These are phyloP conservation scores for Escovopsis sp. DNA, from an alignment of 2,329 filamentous ascomycete genomes.

Conservation along the genomic window DNA sequence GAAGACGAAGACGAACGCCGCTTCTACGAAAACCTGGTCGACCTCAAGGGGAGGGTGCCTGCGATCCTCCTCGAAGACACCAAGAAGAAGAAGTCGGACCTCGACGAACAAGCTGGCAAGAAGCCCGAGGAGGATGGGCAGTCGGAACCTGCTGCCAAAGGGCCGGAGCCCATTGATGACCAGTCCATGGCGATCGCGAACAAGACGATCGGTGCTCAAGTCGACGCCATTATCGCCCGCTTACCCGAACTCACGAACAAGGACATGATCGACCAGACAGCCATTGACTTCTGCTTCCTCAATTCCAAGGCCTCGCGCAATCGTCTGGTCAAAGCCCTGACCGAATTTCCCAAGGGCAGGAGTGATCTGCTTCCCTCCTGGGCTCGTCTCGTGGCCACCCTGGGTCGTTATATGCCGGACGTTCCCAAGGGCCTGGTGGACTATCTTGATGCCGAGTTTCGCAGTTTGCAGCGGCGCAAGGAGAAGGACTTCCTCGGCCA, in stretches of 20 bases:
- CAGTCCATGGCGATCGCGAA: slow-evolving; percentile 90
- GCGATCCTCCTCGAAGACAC: slow-evolving; percentile 83
- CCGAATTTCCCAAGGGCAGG: slow-evolving; percentile 87
- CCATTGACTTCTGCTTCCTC: slow-evolving; percentile 93
- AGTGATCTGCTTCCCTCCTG: slow-evolving; percentile 83
- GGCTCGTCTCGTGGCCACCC: slow-evolving; percentile 80
- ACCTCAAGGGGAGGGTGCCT: slow-evolving; percentile 90
- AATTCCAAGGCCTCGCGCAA: slow-evolving; percentile 98
- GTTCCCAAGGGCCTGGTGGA: slow-evolving; percentile 82
- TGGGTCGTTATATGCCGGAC: slow-evolving; percentile 88
- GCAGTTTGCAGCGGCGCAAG: slow-evolving; percentile 89
- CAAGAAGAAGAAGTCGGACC: slow-evolving; percentile 68
- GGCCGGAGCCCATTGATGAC: slow-evolving; percentile 49
- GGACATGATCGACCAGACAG: slow-evolving; percentile 79
- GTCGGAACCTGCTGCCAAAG: slow-evolving; percentile 25
- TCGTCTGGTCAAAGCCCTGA: slow-evolving; percentile 77
- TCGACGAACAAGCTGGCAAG: slow-evolving; percentile 70
- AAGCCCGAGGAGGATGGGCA: slow-evolving; percentile 45
- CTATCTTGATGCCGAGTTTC: slow-evolving; percentile 91
- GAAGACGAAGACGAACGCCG: slow-evolving; percentile 95
- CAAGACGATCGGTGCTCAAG: slow-evolving; percentile 93
- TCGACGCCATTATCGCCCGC: slow-evolving; percentile 74
- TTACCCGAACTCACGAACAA: slow-evolving; percentile 88
- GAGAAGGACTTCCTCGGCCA: slow-evolving; percentile 95
- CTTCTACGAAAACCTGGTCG: slow-evolving; percentile 94